phyloP scores from a whole-genome alignment of 805 yeast genomes.

The Kodamaea hsintzibuensis region DNA sequence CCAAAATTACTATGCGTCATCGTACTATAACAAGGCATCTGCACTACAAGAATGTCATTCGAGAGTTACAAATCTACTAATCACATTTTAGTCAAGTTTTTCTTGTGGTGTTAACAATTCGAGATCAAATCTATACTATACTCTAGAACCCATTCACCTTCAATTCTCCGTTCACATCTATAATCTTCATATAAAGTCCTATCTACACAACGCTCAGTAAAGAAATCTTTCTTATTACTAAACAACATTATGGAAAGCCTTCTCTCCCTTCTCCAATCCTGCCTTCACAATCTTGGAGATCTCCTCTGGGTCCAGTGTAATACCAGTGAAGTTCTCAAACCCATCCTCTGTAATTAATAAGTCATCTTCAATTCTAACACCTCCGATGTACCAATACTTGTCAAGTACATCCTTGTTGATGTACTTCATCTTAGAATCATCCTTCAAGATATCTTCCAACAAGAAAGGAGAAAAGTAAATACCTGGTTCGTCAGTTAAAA shows the following conservation, averaged over 20 bases:
- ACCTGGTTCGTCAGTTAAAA: constrained; percentile 94
- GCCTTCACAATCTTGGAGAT: constrained; percentile 71
- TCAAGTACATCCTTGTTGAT: constrained; percentile 68
- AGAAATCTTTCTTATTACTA: constrained; percentile 11
- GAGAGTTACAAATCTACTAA: too few species aligned
- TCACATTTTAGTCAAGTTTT: too few species aligned
- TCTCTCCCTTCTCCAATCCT: constrained; percentile 63
- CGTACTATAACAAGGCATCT: too few species aligned
- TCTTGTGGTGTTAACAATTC: too few species aligned
- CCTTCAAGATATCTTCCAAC: constrained; percentile 59
- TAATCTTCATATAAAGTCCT: too few species aligned
- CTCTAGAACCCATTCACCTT: background rate
- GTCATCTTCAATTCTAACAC: constrained; percentile 96
- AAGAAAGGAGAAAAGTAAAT: constrained; percentile 84
- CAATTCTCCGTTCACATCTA: background rate
- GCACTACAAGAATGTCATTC: too few species aligned
- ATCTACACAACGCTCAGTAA: too few species aligned
- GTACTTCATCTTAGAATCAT: constrained; percentile 50
- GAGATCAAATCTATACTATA: background rate
- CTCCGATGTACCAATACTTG: constrained; percentile 88
- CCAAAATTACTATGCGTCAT: too few species aligned
- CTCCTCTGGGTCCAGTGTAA: constrained; percentile 85
- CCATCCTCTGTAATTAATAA: constrained; percentile 76
- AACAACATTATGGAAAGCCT: constrained; percentile 60
- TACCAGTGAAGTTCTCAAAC: constrained; percentile 74